These are phyloP conservation scores for Trypanosoma grayi DNA, from an alignment of 208 protist genomes.

Conservation along the genomic window DNA sequence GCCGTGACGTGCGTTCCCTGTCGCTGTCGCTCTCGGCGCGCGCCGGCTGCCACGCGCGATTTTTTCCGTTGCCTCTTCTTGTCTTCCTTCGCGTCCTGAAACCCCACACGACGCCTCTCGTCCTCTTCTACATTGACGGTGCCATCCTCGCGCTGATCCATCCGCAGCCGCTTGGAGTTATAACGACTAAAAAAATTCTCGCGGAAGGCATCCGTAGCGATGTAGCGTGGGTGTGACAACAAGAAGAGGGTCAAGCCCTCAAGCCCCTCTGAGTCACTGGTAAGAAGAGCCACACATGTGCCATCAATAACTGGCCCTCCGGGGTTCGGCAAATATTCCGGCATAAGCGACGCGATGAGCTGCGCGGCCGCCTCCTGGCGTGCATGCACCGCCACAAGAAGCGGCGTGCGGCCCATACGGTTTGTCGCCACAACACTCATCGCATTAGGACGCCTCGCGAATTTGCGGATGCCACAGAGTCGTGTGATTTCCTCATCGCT, in stretches of 20 bases:
- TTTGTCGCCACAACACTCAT: conserved; percentile 42
- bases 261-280: conserved; percentile 48
- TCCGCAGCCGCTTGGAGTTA: conserved; percentile 19
- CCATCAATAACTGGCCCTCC: conserved; percentile 66
- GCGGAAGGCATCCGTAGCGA: conserved; percentile 16
- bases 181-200: conserved; percentile 23
- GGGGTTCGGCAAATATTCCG: conserved; percentile 18
- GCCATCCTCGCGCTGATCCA: conserved; percentile 21
- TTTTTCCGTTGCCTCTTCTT: neutral
- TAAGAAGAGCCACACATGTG: conserved; percentile 57
- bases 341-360: conserved; percentile 45
- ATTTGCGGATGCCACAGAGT: conserved; percentile 16
- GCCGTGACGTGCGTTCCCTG: neutral
- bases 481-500: conserved; percentile 62
- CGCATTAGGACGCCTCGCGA: conserved; percentile 26
- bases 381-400: conserved; percentile 68
- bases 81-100: neutral
- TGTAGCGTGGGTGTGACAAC: conserved; percentile 39
- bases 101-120: neutral
- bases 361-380: conserved; percentile 50
- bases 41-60: neutral
- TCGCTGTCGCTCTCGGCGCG: neutral
- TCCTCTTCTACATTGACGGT: neutral
- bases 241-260: conserved; percentile 60
- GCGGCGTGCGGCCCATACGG: conserved; percentile 56